Percentiles rank a stretch among this genome's conserved stretches.
These are phyloP conservation scores for Rhodomyrtus psidioides DNA, from an alignment of 441 rosid genomes.

Conservation along the genomic window DNA sequence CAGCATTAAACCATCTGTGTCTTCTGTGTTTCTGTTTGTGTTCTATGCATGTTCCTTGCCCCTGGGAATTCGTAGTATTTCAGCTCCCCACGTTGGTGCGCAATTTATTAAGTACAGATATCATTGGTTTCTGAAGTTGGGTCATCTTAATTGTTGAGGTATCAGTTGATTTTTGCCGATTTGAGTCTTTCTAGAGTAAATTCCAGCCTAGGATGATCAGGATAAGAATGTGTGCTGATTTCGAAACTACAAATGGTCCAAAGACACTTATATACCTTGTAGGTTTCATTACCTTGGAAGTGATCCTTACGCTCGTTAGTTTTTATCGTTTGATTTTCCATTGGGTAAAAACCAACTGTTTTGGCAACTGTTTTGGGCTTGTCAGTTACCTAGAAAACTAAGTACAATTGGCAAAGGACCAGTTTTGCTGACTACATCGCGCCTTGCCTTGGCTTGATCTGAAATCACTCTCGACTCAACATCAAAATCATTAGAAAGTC, in stretches of 20 bases:
- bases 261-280: neutral
- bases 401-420: neutral
- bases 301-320: neutral
- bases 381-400: neutral
- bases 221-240: neutral
- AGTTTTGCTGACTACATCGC: neutral
- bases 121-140: neutral
- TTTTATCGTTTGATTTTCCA: neutral
- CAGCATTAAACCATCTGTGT: neutral
- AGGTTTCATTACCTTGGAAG: neutral
- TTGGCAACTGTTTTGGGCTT: neutral
- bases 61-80: neutral
- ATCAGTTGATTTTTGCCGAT: neutral
- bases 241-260: neutral
- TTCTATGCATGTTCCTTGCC: neutral
- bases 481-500: fast-evolving
- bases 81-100: neutral
- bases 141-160: neutral
- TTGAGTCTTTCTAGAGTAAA: neutral
- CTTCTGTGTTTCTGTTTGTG: neutral
- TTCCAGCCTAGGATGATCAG: too few relatives aligned
- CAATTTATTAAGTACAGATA: neutral
- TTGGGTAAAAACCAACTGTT: neutral
- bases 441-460: neutral
- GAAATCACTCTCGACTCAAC: too few relatives aligned